phyloP scores from a whole-genome alignment of 371 early-diverging fungal species.

The Mucor sp. region DNA sequence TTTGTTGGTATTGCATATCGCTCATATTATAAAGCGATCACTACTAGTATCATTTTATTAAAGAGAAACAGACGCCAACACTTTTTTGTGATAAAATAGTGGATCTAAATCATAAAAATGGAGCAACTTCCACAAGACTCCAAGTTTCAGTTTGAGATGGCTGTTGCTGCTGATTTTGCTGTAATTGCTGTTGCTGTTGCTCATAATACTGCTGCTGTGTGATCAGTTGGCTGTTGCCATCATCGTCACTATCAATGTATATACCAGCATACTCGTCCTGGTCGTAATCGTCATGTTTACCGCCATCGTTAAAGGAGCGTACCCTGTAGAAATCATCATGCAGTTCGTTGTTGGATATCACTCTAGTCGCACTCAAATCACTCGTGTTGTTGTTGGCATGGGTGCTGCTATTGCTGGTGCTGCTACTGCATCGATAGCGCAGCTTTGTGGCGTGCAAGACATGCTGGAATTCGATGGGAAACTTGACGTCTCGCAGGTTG shows the following conservation, averaged over 20 bases:
- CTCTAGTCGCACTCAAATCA: not conserved
- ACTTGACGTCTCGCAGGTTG: conserved; percentile 32
- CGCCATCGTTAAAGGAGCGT: conserved; percentile 5
- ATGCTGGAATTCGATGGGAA: conserved; percentile 39
- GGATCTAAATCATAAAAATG: conserved; percentile 19
- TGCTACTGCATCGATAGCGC: conserved; percentile 22
- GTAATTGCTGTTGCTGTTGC: not conserved
- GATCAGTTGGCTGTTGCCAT: conserved; percentile 10
- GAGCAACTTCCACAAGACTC: conserved; percentile 54
- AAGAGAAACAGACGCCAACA: too few species aligned
- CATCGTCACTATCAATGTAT: conserved; percentile 29
- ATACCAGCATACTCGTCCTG: conserved; percentile 20
- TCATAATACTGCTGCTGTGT: not conserved
- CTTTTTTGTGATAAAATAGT: not conserved
- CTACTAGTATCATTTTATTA: too few species aligned
- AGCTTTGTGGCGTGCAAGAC: conserved; percentile 40
- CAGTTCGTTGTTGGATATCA: conserved; percentile 10
- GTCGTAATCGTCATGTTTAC: conserved; percentile 3
- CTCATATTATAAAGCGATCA: too few species aligned
- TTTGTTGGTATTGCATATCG: too few species aligned
- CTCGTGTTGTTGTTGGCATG: not conserved
- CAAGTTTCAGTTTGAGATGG: conserved; percentile 33
- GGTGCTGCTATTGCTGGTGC: not conserved
- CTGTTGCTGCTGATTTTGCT: conserved; percentile 5
- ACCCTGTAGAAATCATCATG: conserved; percentile 26